Percentiles rank a stretch among this genome's conserved stretches.
phyloP scores from a whole-genome alignment of 306 rosid species.

The Rubus parviflorus region DNA sequence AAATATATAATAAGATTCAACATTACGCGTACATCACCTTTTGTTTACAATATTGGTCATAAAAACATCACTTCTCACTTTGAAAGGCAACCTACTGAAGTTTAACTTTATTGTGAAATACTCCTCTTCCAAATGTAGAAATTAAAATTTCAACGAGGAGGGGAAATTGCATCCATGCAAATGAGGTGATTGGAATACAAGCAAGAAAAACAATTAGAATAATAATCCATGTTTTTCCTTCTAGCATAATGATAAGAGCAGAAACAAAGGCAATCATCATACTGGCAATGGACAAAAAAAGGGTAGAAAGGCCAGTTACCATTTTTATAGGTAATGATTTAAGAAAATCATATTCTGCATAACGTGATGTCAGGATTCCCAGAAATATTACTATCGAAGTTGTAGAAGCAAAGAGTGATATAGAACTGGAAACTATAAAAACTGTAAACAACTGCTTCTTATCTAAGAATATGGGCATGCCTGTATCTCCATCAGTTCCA shows the following conservation, averaged over 20 bases:
- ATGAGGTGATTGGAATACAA: too few species aligned
- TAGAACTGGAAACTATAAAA: conserved; percentile 34
- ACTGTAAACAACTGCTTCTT: not conserved
- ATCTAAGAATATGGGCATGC: not conserved
- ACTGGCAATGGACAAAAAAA: conserved; percentile 37
- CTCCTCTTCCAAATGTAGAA: conserved; percentile 25
- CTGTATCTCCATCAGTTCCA: conserved; percentile 9
- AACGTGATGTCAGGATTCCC: conserved; percentile 46
- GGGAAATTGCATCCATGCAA: too few species aligned
- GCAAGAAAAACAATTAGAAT: conserved; percentile 1
- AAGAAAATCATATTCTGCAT: conserved; percentile 41
- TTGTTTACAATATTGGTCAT: too few species aligned
- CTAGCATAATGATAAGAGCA: too few species aligned
- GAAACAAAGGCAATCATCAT: conserved; percentile 43
- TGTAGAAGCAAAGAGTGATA: conserved; percentile 36
- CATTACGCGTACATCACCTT: too few species aligned
- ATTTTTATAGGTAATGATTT: conserved; percentile 33
- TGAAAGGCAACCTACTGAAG: too few species aligned
- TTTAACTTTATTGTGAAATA: not conserved
- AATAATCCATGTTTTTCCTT: conserved; percentile 28
- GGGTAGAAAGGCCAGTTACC: conserved; percentile 31
- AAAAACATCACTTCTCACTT: too few species aligned
- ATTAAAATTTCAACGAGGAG: conserved; percentile 30
- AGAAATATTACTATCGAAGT: conserved; percentile 13
- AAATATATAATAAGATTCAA: too few species aligned